Evolutionary conservation across 2,329 filamentous ascomycete species (phyloP), one percentile per base, ranked within the genome.

Genomic region (Lachnellula cervina): DNA sequence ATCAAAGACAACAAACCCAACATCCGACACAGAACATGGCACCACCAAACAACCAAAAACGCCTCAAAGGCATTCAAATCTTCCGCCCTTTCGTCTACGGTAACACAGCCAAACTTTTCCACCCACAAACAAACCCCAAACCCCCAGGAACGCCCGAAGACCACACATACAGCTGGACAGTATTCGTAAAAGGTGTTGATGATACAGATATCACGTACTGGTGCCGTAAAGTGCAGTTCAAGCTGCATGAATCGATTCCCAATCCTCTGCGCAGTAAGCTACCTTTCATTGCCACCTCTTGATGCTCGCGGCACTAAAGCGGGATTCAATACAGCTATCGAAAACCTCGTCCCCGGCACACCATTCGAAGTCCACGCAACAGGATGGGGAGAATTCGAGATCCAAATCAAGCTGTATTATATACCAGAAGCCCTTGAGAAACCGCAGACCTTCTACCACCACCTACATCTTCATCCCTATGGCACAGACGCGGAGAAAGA

Each of bases 351-450:
- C 13, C 73, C 76, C 0, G 77, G 78, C n/a, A 80, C 81, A 59
- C 68, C 91, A 11, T 99, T 97, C 67, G 79, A 90, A 67, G 88
- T 97, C 59, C 83, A 84, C 60, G 94, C 97, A 73, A 97, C 94
- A 0, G 94, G 94, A 49, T 99, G 95, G 89, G 94, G 94, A 67
- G 94, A 97, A 74, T 99, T 99, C 76, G 90, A 94, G 71, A 95
- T 99, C 67, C 89, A 92, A 60, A 88, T 99, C 70, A 91, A 96
- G 69, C 80, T 99, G 45, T 96, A 96, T 76, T 99, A 97, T 73
- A 85, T 89, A 54, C 85, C 88, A 54, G 89, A 95, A 69, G 88
- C 86, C 38, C 86, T 84, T 66, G 94, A 99, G 77, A 99, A 99
- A 73, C 89, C 93, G 4, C 90, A 96, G 73, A 95, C 92, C n/a